Percentiles rank a stretch among this genome's conserved stretches.
These are phyloP conservation scores for Salvia splendens DNA, from an alignment of 257 asterid genomes.

Conservation along the genomic window DNA sequence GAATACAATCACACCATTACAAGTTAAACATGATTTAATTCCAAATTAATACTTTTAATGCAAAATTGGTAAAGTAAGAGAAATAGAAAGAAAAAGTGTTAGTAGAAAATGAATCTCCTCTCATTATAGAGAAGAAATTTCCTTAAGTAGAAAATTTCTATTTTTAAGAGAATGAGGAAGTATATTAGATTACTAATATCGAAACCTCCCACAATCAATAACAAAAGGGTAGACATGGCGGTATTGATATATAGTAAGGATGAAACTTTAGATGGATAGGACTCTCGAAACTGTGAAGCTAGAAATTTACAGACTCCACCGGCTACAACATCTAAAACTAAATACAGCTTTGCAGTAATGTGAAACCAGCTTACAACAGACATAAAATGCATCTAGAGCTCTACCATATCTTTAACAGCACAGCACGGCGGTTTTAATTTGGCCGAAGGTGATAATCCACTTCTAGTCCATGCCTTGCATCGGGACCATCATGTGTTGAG, in stretches of 20 bases:
- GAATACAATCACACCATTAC: not conserved
- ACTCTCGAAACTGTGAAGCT: constrained; percentile 20
- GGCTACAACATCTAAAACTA: constrained; percentile 1
- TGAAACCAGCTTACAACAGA: constrained; percentile 23
- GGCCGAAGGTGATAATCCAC: constrained; percentile 17
- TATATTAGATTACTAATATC: too few species aligned
- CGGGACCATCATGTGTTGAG: constrained; percentile 58
- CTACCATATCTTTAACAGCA: constrained; percentile 16
- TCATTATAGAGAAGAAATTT: too few species aligned
- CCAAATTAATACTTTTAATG: too few species aligned
- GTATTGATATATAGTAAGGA: not conserved
- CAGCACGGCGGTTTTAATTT: constrained; percentile 26
- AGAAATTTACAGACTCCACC: constrained; percentile 29
- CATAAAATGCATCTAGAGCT: constrained; percentile 32
- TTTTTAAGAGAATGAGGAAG: too few species aligned
- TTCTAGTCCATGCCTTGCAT: constrained; percentile 61
- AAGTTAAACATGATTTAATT: not conserved
- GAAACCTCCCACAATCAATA: too few species aligned
- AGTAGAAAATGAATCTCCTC: too few species aligned
- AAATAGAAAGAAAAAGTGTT: too few species aligned
- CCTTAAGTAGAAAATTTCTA: too few species aligned
- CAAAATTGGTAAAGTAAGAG: too few species aligned
- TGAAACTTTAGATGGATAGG: constrained; percentile 16
- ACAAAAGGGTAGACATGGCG: too few species aligned
- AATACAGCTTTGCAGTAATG: constrained; percentile 17